These are phyloP conservation scores for Cladobotryum mycophilum DNA, from an alignment of 2,329 filamentous ascomycete species.

Conservation along the genomic window DNA sequence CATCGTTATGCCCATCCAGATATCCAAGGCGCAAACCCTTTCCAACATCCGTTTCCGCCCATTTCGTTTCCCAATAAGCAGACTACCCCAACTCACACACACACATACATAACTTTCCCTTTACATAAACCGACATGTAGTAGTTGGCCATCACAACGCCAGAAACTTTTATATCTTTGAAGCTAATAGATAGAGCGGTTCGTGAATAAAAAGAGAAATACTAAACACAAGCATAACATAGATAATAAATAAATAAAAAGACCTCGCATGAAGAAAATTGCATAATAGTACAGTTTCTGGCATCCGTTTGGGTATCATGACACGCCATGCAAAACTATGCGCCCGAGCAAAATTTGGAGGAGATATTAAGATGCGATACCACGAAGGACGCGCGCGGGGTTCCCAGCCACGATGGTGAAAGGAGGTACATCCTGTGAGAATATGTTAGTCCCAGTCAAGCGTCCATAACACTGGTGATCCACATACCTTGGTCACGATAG, in stretches of 20 bases:
- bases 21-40: no score
- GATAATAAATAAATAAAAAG: background rate
- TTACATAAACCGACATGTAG: no score
- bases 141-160: background rate
- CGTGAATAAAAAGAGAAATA: no score
- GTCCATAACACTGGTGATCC: background rate
- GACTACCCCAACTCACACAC: no score
- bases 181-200: background rate
- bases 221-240: background rate
- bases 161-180: background rate
- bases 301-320: slow-evolving; percentile 25
- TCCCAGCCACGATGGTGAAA: slow-evolving; percentile 64
- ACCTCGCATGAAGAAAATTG: background rate
- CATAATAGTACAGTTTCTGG: slow-evolving; percentile 17
- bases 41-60: no score
- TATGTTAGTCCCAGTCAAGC: slow-evolving; percentile 14
- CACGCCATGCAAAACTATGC: slow-evolving; percentile 18
- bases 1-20: no score
- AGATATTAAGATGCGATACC: slow-evolving; percentile 24
- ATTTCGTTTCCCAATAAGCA: no score
- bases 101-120: no score
- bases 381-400: slow-evolving; percentile 55
- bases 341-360: slow-evolving; percentile 3
- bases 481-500: slow-evolving; percentile 71
- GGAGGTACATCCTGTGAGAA: slow-evolving; percentile 51